Evolutionary conservation across 768 basidiomycete genomes (phyloP), one percentile per base, ranked within the genome.

Genomic region (Russula lepida): DNA sequence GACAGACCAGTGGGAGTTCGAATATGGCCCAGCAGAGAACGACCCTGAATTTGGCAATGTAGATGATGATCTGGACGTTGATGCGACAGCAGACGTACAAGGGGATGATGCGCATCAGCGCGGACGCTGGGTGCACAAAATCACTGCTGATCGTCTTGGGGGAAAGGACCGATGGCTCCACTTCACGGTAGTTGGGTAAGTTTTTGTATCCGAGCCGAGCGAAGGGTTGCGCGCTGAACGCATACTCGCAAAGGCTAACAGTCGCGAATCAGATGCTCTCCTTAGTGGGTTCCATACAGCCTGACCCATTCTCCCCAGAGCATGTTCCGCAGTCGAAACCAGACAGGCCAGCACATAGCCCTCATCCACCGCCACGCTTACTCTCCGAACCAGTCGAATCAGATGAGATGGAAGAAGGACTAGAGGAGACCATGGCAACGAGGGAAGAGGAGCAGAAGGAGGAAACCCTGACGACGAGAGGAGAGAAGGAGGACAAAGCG

Each of bases 191-290:
- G 85, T 94, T 50, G 93, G 93, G 94, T 91, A 68, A 59, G 84
- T 75, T 12, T 12, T 56, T 21, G 52, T 30, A n/a, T n/a, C n/a
- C n/a, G n/a, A n/a, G n/a, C 3, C 12, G 15, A 44, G 4, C 4
- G 13, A 25, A 7, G 30, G 13, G 25, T 6, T 15, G 23, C 9
- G 35, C 47, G 48, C 33, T 32, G 23, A 57, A 28, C 12, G 6
- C 54, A 30, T 35, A 51, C 61, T 48, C 23, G 41, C 60, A 53
- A 68, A 97, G 94, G 27, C 71, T 94, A 60, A 93, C 86, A 15
- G 83, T 94, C 35, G 92, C 92, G 33, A 95, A 97, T 69, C 88
- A 95, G 69, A 95, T 95, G 92, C 75, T 97, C 21, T 95, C 92
- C 2, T 74, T 97, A 13, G 79, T 90, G 32, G 93, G 93, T 9